phyloP scores from a whole-genome alignment of 2,329 filamentous ascomycete genomes.

The Metarhizium brunneum region DNA sequence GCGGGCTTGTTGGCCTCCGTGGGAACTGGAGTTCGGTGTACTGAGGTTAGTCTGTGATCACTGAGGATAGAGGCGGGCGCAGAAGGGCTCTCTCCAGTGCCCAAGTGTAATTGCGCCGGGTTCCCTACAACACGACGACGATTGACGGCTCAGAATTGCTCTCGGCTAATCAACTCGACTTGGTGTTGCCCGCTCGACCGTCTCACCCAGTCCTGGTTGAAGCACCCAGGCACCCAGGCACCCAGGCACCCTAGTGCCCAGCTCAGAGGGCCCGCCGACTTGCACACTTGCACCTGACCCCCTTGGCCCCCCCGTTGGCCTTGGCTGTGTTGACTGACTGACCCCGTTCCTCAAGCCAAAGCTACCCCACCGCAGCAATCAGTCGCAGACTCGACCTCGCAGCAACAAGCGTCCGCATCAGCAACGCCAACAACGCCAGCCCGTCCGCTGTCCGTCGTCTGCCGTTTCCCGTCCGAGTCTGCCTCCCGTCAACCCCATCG shows the following conservation, averaged over 20 bases:
- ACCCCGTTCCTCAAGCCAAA: not conserved
- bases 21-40: not conserved
- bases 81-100: not conserved
- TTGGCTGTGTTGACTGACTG: not conserved
- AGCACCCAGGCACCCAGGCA: too few species aligned
- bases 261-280: not conserved
- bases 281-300: conserved; percentile 20
- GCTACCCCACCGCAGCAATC: conserved; percentile 14
- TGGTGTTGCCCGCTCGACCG: too few species aligned
- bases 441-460: not conserved
- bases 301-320: conserved; percentile 14
- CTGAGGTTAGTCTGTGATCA: not conserved
- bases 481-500: not conserved
- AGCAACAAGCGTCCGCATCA: not conserved
- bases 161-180: too few species aligned
- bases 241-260: too few species aligned
- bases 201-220: too few species aligned
- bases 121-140: too few species aligned
- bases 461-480: not conserved
- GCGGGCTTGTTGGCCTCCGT: too few species aligned
- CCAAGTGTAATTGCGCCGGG: too few species aligned
- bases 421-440: conserved; percentile 1
- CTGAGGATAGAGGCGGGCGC: not conserved
- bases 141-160: too few species aligned
- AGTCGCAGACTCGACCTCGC: conserved; percentile 8